Percentiles rank a stretch among this genome's conserved stretches.
phyloP scores from a whole-genome alignment of 1,284 basidiomycete species.

The Ceratobasidium sp. region DNA sequence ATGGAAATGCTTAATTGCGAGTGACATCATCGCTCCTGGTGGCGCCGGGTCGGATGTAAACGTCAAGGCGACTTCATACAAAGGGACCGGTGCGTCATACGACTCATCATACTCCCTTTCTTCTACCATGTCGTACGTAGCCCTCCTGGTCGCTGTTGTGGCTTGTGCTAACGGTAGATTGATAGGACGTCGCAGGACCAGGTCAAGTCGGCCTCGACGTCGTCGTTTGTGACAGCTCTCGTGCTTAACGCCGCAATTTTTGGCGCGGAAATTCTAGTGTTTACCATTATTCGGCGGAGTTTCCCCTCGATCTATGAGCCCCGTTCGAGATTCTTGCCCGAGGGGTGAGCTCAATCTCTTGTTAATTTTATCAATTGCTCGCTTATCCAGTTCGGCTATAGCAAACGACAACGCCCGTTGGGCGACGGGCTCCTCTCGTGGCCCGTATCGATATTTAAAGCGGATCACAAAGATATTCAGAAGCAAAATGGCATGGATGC shows the following conservation, averaged over 20 bases:
- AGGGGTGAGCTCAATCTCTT: constrained; percentile 69
- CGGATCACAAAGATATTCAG: constrained; percentile 63
- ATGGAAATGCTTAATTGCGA: too few species aligned
- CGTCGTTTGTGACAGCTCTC: constrained; percentile 82
- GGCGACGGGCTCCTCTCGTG: constrained; percentile 67
- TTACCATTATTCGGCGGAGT: constrained; percentile 70
- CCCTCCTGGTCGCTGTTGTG: not conserved
- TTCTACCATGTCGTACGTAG: constrained; percentile 31
- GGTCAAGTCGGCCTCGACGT: constrained; percentile 56
- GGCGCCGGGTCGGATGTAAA: too few species aligned
- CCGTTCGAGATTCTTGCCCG: constrained; percentile 73
- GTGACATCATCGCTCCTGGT: too few species aligned
- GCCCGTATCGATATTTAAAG: constrained; percentile 68
- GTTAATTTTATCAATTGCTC: constrained; percentile 44
- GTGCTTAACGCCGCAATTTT: constrained; percentile 77
- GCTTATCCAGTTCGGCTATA: constrained; percentile 53
- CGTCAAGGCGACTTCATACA: too few species aligned
- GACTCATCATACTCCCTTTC: too few species aligned
- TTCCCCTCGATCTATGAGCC: constrained; percentile 88
- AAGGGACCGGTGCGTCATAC: too few species aligned
- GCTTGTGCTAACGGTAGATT: not conserved
- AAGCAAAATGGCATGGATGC: constrained; percentile 78
- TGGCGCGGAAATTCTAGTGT: constrained; percentile 68
- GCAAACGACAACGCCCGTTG: constrained; percentile 70
- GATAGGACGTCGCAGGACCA: not conserved